phyloP scores from a whole-genome alignment of 2,329 filamentous ascomycete species.

The Calonectria hongkongensis region DNA sequence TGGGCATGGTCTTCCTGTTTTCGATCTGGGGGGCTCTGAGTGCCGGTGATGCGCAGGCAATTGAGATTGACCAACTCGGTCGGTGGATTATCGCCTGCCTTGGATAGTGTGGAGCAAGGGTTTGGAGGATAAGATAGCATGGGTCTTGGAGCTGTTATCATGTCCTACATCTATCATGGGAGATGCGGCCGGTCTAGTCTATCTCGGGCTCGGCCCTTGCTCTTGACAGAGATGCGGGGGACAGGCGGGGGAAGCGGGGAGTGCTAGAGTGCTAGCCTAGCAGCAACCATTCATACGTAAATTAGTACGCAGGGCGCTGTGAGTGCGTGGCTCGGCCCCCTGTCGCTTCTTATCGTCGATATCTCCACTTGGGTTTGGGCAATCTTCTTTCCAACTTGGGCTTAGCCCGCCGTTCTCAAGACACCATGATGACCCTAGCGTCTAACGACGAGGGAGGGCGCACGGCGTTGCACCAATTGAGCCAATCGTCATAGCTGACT shows the following conservation, averaged over 20 bases:
- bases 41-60: not conserved
- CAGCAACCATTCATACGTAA: not conserved
- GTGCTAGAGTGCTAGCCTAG: not conserved
- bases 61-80: not conserved
- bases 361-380: slow-evolving; percentile 46
- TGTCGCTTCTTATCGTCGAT: slow-evolving; percentile 31
- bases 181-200: slow-evolving; percentile 1
- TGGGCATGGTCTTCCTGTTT: slow-evolving; percentile 6
- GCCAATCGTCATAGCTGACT: not conserved
- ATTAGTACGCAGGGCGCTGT: not conserved
- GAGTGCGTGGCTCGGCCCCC: not conserved
- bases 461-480: not conserved
- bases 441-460: not conserved
- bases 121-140: slow-evolving; percentile 20
- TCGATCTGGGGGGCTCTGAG: not conserved
- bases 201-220: slow-evolving; percentile 8
- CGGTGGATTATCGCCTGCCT: not conserved
- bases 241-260: slow-evolving; percentile 40
- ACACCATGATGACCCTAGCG: not conserved
- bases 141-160: slow-evolving; percentile 10
- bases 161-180: not conserved
- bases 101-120: slow-evolving; percentile 25
- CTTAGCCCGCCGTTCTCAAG: slow-evolving; percentile 29
- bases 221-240: slow-evolving; percentile 33
- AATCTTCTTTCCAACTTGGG: slow-evolving; percentile 49